Base-by-base conservation (phyloP, 2,329 filamentous ascomycete species). In the Amauroascus verrucosus region DNA sequence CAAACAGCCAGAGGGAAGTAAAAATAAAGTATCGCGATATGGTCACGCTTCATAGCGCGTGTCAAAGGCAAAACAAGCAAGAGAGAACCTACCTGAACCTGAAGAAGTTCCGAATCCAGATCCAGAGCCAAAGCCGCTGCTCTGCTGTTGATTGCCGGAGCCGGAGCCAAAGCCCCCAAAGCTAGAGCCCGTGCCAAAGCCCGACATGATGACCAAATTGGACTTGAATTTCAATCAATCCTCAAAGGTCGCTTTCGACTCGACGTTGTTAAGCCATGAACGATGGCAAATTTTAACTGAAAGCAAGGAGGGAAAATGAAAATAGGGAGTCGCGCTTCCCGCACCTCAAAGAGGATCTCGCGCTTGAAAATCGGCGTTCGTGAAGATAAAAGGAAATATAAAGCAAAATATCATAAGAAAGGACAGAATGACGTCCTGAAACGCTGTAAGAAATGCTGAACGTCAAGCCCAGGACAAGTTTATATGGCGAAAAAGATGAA, bases 131-230 rank as follows among this genome's bases (percentile, higher is more conserved):
- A 60, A 58, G 4, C 58, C 58, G 37, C 54, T 45, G 40, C 46
- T 53, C 37, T 58, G 55, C 45, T 57, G 37, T 51, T 53, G 49
- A 30, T 55, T 57, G 41, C 57, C 56, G 32, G 55, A 49, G 40
- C 58, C 54, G 33, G 55, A 49, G 40, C 58, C 54, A 28, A 58
- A 59, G 48, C 54, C 57, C 37, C 56, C 56, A 46, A 59, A 59
- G 50, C 50, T 53, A 16, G 51, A 48, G 16, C 57, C 54, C 11
- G 55, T 43, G 37, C 57, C 57, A 47, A 60, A 60, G 48, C 53
- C 57, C 22, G 55, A 47, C 57, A 59, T 59, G 45, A 37, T 48
- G 50, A 44, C 22, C 22, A 28, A 37, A 46, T 32, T 30, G n/a
- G 47, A 45, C 26, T 54, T 33, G 38, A 54, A 50, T 40, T 7